Conservation (phyloP, 1,284 basidiomycete genomes). For the Malassezia japonica region DNA sequence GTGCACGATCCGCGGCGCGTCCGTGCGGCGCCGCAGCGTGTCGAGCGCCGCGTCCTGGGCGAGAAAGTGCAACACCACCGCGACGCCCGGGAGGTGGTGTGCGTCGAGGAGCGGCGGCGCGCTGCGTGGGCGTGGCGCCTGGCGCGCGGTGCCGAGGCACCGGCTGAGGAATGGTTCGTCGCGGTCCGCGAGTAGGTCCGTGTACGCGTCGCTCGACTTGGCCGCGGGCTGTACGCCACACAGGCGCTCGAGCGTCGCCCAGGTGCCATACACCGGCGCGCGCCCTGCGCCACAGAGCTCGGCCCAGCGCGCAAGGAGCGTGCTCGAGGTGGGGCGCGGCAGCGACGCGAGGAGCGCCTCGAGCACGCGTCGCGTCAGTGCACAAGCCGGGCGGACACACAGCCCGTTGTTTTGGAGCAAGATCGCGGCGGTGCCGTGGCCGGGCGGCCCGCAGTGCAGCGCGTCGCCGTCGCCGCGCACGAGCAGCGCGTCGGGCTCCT, state of each 20-base stretch:
- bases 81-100: background rate
- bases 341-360: conserved; percentile 4
- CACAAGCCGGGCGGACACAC: background rate
- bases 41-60: conserved; percentile 26
- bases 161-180: background rate
- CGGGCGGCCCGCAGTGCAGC: background rate
- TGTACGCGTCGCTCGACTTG: background rate
- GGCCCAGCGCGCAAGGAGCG: background rate
- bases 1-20: conserved; percentile 12
- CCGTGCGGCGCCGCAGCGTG: background rate
- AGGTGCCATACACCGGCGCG: background rate
- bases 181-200: background rate
- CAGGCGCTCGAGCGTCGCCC: background rate
- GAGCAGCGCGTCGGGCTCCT: background rate
- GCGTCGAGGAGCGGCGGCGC: background rate
- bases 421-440: background rate
- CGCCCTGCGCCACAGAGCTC: background rate
- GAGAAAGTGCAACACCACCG: conserved; percentile 24
- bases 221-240: background rate
- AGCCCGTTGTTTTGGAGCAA: background rate
- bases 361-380: background rate
- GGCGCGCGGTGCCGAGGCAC: background rate
- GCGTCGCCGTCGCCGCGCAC: background rate
- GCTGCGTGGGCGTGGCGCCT: background rate
- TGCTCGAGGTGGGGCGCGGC: background rate